Conservation (phyloP, 805 yeast species). For the Wickerhamomyces mucosus region DNA sequence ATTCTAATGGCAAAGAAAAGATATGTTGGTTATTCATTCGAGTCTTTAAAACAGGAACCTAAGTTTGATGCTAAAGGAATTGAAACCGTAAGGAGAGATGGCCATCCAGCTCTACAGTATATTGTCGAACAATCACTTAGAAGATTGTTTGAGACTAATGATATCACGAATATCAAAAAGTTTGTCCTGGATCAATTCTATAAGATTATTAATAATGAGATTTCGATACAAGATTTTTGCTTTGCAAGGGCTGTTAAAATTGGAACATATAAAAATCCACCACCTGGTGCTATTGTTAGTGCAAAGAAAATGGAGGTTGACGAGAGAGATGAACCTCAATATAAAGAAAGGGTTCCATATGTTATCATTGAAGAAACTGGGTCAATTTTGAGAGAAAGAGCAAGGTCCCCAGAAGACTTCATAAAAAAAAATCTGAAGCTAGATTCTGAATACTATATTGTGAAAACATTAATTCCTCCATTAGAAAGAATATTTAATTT, state of each 20-base stretch:
- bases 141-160: conserved; percentile 60
- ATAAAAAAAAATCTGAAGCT: conserved; percentile 38
- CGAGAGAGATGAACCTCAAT: conserved; percentile 74
- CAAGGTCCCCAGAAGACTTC: conserved; percentile 70
- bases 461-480: conserved; percentile 81
- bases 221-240: conserved; percentile 74
- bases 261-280: conserved; percentile 77
- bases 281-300: conserved; percentile 90
- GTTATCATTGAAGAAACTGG: conserved; percentile 59
- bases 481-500: conserved; percentile 74
- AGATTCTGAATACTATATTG: conserved; percentile 81
- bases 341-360: conserved; percentile 80
- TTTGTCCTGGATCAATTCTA: conserved; percentile 59
- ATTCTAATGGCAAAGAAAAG: conserved; percentile 78
- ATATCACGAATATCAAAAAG: conserved; percentile 58
- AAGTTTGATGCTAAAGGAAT: conserved; percentile 93
- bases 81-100: conserved; percentile 91
- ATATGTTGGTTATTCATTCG: conserved; percentile 83
- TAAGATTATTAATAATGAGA: conserved; percentile 52
- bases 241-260: conserved; percentile 85
- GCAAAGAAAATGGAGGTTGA: conserved; percentile 53
- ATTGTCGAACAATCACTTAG: conserved; percentile 65
- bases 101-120: conserved; percentile 84
- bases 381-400: conserved; percentile 61
- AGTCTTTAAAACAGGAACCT: conserved; percentile 38